phyloP scores from a whole-genome alignment of 1,284 basidiomycete genomes.

The Neonothopanus nambi region DNA sequence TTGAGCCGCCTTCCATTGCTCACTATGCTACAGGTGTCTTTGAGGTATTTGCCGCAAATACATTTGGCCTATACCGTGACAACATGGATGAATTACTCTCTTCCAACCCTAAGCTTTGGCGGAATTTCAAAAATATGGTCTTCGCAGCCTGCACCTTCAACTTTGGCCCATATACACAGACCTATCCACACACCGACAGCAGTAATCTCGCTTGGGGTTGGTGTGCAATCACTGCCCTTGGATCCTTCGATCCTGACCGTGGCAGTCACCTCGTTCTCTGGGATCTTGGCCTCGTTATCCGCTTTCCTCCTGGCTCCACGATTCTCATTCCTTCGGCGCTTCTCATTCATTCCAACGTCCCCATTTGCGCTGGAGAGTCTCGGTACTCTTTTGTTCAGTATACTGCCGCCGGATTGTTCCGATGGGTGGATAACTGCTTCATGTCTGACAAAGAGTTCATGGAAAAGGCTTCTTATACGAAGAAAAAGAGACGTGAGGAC shows the following conservation, averaged over 20 bases:
- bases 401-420: constrained; percentile 11
- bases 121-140: constrained; percentile 5
- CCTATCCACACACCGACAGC: constrained; percentile 6
- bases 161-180: not conserved
- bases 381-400: constrained; percentile 14
- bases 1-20: not conserved
- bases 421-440: constrained; percentile 12
- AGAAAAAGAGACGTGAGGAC: constrained; percentile 1
- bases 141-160: constrained; percentile 14
- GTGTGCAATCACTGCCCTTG: constrained; percentile 12
- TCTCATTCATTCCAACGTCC: constrained; percentile 10
- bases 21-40: not conserved
- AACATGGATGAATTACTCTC: not conserved
- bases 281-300: constrained; percentile 13
- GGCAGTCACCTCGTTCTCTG: constrained; percentile 16
- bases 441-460: constrained; percentile 2
- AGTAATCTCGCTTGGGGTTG: constrained; percentile 12
- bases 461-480: not conserved
- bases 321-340: constrained; percentile 14
- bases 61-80: not conserved
- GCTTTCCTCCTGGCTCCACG: constrained; percentile 13
- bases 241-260: constrained; percentile 6
- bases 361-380: not conserved
- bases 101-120: not conserved
- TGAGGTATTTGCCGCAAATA: not conserved